These are phyloP conservation scores for Cantharellus anzutake DNA, from an alignment of 768 basidiomycete genomes.

Conservation along the genomic window DNA sequence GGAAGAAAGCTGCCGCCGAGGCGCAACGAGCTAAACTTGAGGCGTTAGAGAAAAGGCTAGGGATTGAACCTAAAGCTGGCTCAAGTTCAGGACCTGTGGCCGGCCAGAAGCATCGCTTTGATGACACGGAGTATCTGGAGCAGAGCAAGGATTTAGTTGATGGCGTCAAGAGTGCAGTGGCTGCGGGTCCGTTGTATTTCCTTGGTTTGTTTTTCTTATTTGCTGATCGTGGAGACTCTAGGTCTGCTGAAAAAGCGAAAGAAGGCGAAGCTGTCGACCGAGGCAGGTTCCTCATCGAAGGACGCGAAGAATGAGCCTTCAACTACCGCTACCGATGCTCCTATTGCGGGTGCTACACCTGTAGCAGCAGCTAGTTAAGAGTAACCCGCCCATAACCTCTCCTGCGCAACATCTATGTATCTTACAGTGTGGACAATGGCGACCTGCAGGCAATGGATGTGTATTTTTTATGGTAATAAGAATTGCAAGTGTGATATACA, in stretches of 20 bases:
- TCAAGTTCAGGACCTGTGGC: slow-evolving; percentile 24
- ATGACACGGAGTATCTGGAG: slow-evolving; percentile 84
- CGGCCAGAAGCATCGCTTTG: slow-evolving; percentile 75
- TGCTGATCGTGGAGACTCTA: slow-evolving; percentile 17
- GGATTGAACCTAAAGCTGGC: slow-evolving; percentile 26
- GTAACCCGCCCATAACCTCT: no score
- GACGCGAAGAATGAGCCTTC: no score
- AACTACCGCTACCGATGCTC: neutral
- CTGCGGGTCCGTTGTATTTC: slow-evolving; percentile 36
- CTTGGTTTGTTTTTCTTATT: neutral
- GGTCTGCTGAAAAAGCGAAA: slow-evolving; percentile 60
- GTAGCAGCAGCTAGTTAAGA: neutral
- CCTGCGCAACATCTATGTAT: no score
- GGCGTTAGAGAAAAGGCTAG: slow-evolving; percentile 65
- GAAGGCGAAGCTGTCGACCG: slow-evolving; percentile 30
- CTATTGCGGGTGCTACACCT: neutral
- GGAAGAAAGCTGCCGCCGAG: slow-evolving; percentile 58
- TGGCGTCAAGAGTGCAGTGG: slow-evolving; percentile 77
- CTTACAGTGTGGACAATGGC: no score
- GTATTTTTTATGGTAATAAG: no score
- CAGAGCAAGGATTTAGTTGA: slow-evolving; percentile 83
- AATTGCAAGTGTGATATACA: no score
- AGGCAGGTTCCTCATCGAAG: neutral
- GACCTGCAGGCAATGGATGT: no score
- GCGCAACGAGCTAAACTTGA: slow-evolving; percentile 70